Base-by-base conservation (phyloP, 116 monocot species). In the Trichopus zeylanicus region DNA sequence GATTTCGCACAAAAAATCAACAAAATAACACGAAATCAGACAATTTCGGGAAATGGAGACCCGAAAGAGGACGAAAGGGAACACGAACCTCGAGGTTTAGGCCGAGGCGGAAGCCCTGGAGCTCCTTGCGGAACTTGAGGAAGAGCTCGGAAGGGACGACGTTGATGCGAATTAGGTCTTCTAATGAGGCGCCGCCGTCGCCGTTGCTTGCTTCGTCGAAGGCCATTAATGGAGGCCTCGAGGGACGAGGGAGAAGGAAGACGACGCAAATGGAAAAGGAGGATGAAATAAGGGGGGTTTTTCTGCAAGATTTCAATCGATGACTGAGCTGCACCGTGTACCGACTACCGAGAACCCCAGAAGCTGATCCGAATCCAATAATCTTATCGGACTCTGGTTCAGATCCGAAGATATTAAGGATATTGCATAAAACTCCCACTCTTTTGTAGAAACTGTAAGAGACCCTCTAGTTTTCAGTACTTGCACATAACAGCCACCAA, bases 81-180 rank as follows among this genome's bases (percentile, higher is more conserved):
- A 16, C 11, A 48, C 0, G 6, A 57, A 95, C 95, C 87, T 95
- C 95, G 30, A 97, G 71, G 47, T 97, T 97, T 56, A 91, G 69
- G 32, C 91, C 91, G 46, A 91, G 27, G 35, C 97, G 84, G 47
- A 97, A 26, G 3, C 73, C 84, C 53, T 75, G 55, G 51, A 81
- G 16, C 70, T 97, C 77, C 75, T 91, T 97, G 64, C 97, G 90
- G 73, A 97, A 97, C 75, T 97, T 90, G 79, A 97, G 55, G 81
- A 79, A 87, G 48, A 97, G 82, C 63, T 91, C 97, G 10, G 91
- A 82, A 6, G 97, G 97, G 51, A 90, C 52, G 55, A 91, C 62
- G 63, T 97, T 81, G 51, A 97, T 87, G 68, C 62, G 48, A 76
- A 79, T 87, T 18, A 84, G 80, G 51, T 90, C 87, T 30, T 90